phyloP scores from a whole-genome alignment of 2,329 filamentous ascomycete species.

The Dothideomycetidae sp. region DNA sequence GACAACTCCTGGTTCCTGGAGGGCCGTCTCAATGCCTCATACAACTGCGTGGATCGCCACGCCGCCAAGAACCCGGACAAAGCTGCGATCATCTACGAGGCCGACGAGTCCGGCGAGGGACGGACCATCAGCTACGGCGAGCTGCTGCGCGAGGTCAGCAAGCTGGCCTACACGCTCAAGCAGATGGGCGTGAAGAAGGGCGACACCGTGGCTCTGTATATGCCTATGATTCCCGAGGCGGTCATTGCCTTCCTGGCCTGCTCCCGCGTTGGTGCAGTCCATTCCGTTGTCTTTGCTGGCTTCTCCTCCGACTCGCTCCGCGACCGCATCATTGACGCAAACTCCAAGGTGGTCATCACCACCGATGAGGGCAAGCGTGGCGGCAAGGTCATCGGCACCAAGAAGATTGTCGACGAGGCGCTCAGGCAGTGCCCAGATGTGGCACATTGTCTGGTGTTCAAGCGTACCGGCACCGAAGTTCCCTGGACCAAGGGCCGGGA shows the following conservation, averaged over 20 bases:
- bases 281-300: constrained; percentile 95
- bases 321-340: constrained; percentile 82
- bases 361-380: constrained; percentile 96
- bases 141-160: constrained; percentile 82
- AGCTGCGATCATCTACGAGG: constrained; percentile 96
- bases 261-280: constrained; percentile 80
- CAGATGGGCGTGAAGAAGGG: constrained; percentile 95
- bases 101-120: constrained; percentile 76
- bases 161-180: constrained; percentile 74
- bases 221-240: constrained; percentile 98
- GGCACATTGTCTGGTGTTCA: constrained; percentile 73
- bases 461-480: constrained; percentile 85
- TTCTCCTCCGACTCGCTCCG: constrained; percentile 94
- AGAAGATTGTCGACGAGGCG: constrained; percentile 97
- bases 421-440: constrained; percentile 91
- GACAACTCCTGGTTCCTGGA: constrained; percentile 93
- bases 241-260: constrained; percentile 83
- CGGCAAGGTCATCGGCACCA: constrained; percentile 92
- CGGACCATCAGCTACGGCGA: constrained; percentile 86
- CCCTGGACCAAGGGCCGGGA: constrained; percentile 83
- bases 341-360: constrained; percentile 89
- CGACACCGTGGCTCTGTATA: constrained; percentile 90
- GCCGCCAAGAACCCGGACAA: constrained; percentile 88
- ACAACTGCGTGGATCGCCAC: constrained; percentile 94
- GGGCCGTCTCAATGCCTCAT: constrained; percentile 85